Conservation (phyloP, 306 rosid species). For the Morella rubra region DNA sequence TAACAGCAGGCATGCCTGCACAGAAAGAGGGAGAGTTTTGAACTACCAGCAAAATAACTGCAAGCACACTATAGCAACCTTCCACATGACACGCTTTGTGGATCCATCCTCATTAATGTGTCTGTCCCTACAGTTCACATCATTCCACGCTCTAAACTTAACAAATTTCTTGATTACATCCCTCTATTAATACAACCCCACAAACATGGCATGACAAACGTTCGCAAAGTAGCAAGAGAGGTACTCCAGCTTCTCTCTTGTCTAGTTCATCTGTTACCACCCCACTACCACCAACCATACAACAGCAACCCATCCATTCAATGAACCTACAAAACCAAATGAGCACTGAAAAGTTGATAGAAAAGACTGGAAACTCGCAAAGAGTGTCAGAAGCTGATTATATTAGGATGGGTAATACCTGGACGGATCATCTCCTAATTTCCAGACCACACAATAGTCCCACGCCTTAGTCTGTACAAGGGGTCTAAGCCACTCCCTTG, state of each 20-base stretch:
- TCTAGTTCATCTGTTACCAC: constrained; percentile 40
- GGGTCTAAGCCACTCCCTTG: constrained; percentile 58
- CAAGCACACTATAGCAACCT: no score
- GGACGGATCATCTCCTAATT: constrained; percentile 65
- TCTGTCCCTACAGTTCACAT: no score
- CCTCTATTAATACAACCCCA: no score
- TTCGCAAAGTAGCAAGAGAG: no score
- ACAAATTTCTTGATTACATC: no score
- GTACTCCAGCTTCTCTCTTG: constrained; percentile 16
- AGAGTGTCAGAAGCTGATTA: background rate
- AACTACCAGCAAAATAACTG: no score
- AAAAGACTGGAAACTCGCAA: background rate
- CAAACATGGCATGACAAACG: no score
- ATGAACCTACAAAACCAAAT: constrained; percentile 43
- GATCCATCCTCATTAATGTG: no score
- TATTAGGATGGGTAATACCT: constrained; percentile 21
- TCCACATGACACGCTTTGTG: no score
- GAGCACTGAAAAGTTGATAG: background rate
- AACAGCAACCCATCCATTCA: constrained; percentile 80
- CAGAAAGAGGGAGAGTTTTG: no score
- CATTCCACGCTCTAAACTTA: no score
- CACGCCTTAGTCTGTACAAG: constrained; percentile 51
- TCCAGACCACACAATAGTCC: constrained; percentile 79
- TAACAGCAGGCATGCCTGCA: no score
- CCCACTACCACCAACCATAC: constrained; percentile 28